A percentile compares a stretch with the other conserved stretches of the same genome.
Evolutionary conservation across 176 grass and related monocot genomes (phyloP).

Genomic region (Miscanthus lutarioriparius): DNA sequence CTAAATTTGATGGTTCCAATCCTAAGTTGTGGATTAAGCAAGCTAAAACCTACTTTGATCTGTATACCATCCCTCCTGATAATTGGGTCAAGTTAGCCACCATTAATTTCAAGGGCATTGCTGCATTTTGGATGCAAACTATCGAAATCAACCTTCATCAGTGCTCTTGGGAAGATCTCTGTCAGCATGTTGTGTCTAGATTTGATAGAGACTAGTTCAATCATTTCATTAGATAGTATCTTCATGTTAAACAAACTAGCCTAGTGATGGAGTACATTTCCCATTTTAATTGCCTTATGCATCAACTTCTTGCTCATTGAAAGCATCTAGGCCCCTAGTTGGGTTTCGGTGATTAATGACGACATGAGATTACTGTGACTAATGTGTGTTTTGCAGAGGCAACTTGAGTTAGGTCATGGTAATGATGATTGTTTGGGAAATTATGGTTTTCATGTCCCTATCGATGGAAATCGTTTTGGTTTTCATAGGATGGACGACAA

Average conservation of each 20-base stretch:
- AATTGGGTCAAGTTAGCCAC: not conserved
- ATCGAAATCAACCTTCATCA: not conserved
- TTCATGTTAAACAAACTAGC: not conserved
- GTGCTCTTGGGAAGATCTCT: not conserved
- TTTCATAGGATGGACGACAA: too few relatives aligned
- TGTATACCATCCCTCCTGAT: not conserved
- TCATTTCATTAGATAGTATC: not conserved
- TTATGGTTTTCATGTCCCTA: too few relatives aligned
- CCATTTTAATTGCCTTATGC: not conserved
- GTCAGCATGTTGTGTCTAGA: not conserved
- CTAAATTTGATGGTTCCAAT: not conserved
- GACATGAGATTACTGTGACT: too few relatives aligned
- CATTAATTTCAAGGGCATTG: not conserved
- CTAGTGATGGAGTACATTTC: not conserved
- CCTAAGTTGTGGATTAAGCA: not conserved
- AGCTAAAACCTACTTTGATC: not conserved
- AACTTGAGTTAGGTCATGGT: too few relatives aligned
- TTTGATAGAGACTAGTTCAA: not conserved
- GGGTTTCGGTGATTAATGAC: too few relatives aligned
- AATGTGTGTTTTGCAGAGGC: too few relatives aligned
- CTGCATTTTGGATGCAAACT: not conserved
- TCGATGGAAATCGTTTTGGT: too few relatives aligned
- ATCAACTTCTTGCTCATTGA: fast-evolving
- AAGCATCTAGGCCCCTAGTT: too few relatives aligned
- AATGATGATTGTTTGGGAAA: too few relatives aligned